These are phyloP conservation scores for Mercurialis annua DNA, from an alignment of 345 rosid genomes.

Conservation along the genomic window DNA sequence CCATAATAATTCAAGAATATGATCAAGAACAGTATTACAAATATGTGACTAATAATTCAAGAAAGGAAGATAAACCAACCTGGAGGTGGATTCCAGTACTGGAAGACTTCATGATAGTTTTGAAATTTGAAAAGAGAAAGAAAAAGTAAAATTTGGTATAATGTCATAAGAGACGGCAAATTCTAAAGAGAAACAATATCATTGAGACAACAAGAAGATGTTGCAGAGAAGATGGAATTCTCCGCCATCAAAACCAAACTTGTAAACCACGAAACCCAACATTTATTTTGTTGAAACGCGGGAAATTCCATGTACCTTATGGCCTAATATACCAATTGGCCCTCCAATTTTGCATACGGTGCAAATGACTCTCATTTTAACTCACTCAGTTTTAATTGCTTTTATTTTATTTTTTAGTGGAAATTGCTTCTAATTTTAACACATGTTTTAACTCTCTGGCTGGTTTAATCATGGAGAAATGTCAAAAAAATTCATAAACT, in stretches of 20 bases:
- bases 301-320: no score
- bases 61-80: background rate
- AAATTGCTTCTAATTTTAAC: no score
- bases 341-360: no score
- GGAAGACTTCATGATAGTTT: background rate
- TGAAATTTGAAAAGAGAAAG: background rate
- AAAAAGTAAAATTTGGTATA: background rate
- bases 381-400: no score
- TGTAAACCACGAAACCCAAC: no score
- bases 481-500: no score
- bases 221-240: background rate
- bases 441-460: no score
- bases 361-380: no score
- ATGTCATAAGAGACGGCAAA: background rate
- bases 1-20: background rate
- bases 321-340: no score
- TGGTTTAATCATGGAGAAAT: no score
- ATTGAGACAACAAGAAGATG: background rate
- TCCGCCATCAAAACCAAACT: slow-evolving; percentile 7
- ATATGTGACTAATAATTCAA: background rate
- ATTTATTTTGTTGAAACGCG: no score
- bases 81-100: background rate
- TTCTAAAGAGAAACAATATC: background rate
- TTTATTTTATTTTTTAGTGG: no score
- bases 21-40: background rate